Evolutionary conservation across 441 rosid genomes (phyloP).

Genomic region (Flueggea neowawraea): DNA sequence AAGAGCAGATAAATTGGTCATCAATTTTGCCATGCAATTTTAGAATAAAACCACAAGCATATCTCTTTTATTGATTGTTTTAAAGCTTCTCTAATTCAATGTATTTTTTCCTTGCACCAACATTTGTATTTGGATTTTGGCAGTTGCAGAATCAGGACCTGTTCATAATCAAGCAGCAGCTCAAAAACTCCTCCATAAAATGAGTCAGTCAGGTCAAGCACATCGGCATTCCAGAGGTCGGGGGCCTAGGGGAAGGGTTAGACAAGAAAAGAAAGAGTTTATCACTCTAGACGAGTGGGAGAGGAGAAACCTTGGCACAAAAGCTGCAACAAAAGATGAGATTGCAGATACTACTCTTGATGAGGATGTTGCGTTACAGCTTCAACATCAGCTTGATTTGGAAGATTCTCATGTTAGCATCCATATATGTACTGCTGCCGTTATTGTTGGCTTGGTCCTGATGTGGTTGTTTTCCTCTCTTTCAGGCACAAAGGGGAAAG

Average conservation of each 20-base stretch:
- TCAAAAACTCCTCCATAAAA: constrained; percentile 79
- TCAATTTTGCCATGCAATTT: too few species aligned
- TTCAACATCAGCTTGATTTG: constrained; percentile 74
- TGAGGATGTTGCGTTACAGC: constrained; percentile 84
- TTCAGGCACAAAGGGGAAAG: constrained; percentile 41
- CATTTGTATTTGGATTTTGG: constrained; percentile 8
- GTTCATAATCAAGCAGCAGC: constrained; percentile 94
- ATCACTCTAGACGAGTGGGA: constrained; percentile 79
- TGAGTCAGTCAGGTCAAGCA: constrained; percentile 45
- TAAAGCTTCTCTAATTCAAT: background rate
- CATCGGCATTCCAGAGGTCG: constrained; percentile 39
- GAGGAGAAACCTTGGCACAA: constrained; percentile 37
- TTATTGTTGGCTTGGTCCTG: constrained; percentile 4
- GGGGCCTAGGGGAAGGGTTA: constrained; percentile 49
- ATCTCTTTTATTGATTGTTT: too few species aligned
- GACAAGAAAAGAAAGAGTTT: constrained; percentile 49
- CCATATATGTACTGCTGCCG: constrained; percentile 3
- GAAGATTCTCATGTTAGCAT: constrained; percentile 64
- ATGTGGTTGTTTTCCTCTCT: constrained; percentile 10
- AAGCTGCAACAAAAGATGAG: constrained; percentile 22
- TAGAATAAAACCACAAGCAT: too few species aligned
- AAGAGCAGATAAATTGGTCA: too few species aligned
- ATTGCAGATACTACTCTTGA: constrained; percentile 49
- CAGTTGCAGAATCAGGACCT: constrained; percentile 70
- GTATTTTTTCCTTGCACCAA: constrained; percentile 3